Percentiles rank a stretch among this genome's conserved stretches.
Conservation (phyloP, 345 rosid genomes). For the Populus pruinosa region DNA sequence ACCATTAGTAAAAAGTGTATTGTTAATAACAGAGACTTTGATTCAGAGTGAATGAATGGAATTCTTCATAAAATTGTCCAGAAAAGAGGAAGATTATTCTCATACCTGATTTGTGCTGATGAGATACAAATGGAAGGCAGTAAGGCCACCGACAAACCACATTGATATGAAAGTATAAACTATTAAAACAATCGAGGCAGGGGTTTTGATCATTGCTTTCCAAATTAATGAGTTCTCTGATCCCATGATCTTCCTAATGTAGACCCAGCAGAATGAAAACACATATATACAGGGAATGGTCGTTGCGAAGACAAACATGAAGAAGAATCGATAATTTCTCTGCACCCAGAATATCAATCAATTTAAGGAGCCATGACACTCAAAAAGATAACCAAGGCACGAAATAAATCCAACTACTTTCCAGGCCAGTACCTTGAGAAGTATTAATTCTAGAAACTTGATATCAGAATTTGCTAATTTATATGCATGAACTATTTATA, state of each 20-base stretch:
- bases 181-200: slow-evolving; percentile 78
- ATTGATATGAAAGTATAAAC: slow-evolving; percentile 64
- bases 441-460: neutral
- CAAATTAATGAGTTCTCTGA: slow-evolving; percentile 56
- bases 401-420: neutral
- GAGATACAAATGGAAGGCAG: slow-evolving; percentile 80
- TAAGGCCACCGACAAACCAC: slow-evolving; percentile 98
- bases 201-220: slow-evolving; percentile 82
- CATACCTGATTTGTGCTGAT: slow-evolving; percentile 89
- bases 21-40: neutral
- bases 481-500: neutral
- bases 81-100: neutral
- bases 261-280: slow-evolving; percentile 90
- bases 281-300: slow-evolving; percentile 85
- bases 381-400: neutral
- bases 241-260: slow-evolving; percentile 59
- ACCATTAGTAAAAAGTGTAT: neutral
- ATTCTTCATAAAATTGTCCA: neutral
- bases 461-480: neutral
- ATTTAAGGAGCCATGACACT: neutral
- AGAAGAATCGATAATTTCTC: slow-evolving; percentile 97
- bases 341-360: slow-evolving; percentile 39
- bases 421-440: neutral
- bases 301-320: slow-evolving; percentile 78
- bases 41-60: neutral